phyloP scores from a whole-genome alignment of 2,329 filamentous ascomycete species.

The Pyrenophora teres region DNA sequence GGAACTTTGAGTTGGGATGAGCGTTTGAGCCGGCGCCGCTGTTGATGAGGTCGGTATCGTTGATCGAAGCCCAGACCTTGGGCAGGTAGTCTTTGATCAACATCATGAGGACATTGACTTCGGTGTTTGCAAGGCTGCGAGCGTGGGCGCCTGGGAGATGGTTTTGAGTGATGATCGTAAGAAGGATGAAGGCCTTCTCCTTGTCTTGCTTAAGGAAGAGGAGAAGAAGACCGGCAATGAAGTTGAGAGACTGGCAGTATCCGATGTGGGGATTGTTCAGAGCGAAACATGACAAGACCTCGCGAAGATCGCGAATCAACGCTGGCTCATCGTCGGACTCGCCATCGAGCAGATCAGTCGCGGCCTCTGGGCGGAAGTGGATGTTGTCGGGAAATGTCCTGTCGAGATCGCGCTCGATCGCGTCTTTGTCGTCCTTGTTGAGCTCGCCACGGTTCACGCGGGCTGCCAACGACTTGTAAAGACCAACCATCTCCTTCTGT shows the following conservation, averaged over 20 bases:
- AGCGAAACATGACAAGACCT: constrained; percentile 86
- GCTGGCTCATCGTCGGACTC: constrained; percentile 64
- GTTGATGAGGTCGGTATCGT: constrained; percentile 66
- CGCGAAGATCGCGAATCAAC: constrained; percentile 79
- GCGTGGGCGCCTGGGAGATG: constrained; percentile 93
- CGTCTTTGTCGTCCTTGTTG: constrained; percentile 77
- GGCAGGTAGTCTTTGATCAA: constrained; percentile 82
- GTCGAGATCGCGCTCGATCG: constrained; percentile 91
- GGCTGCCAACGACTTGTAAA: constrained; percentile 74
- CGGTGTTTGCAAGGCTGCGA: constrained; percentile 87
- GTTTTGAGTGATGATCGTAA: constrained; percentile 87
- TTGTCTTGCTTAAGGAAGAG: constrained; percentile 81
- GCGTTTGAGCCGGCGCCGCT: constrained; percentile 40
- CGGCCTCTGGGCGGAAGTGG: constrained; percentile 73
- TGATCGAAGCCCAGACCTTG: constrained; percentile 84
- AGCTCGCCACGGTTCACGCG: constrained; percentile 66
- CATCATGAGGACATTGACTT: constrained; percentile 90
- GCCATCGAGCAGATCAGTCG: constrained; percentile 37
- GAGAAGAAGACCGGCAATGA: constrained; percentile 85
- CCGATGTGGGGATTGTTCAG: constrained; percentile 90
- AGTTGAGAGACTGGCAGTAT: constrained; percentile 96
- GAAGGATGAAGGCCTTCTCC: constrained; percentile 89
- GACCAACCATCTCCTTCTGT: constrained; percentile 66
- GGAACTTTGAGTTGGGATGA: constrained; percentile 42
- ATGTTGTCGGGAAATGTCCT: constrained; percentile 95